phyloP scores from a whole-genome alignment of 139 green algal species.

The Chlamydomonas asymmetrica region DNA sequence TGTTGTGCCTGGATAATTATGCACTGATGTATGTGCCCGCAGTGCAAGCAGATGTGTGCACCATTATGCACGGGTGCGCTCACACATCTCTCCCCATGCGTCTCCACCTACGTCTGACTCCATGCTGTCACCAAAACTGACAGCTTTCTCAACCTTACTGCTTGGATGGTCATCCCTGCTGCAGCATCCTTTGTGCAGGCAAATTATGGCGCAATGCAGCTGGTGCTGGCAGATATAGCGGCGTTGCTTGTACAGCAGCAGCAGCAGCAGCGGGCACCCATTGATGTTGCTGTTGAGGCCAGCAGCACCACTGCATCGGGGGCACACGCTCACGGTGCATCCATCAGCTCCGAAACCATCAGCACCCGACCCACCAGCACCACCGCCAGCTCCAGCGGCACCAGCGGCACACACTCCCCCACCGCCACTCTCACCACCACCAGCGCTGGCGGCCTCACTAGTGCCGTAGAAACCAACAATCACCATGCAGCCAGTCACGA shows the following conservation, averaged over 20 bases:
- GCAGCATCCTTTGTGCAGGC: slow-evolving; percentile 58
- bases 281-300: neutral
- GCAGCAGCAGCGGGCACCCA: neutral
- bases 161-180: slow-evolving; percentile 1
- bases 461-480: neutral
- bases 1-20: no score
- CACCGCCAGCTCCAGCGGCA: neutral
- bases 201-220: slow-evolving; percentile 67
- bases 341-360: neutral
- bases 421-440: neutral
- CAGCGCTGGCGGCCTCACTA: neutral
- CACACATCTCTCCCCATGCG: no score
- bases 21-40: no score
- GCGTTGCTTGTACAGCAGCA: neutral
- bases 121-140: no score
- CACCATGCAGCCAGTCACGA: neutral
- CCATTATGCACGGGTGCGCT: no score
- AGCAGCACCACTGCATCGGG: no score
- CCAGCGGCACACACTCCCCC: neutral
- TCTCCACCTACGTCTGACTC: no score
- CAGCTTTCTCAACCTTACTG: neutral
- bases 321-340: neutral
- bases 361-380: neutral
- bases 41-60: no score
- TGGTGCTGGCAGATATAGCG: slow-evolving; percentile 31